phyloP scores from a whole-genome alignment of 371 early-diverging fungal species.

The Mucor plumbeus region DNA sequence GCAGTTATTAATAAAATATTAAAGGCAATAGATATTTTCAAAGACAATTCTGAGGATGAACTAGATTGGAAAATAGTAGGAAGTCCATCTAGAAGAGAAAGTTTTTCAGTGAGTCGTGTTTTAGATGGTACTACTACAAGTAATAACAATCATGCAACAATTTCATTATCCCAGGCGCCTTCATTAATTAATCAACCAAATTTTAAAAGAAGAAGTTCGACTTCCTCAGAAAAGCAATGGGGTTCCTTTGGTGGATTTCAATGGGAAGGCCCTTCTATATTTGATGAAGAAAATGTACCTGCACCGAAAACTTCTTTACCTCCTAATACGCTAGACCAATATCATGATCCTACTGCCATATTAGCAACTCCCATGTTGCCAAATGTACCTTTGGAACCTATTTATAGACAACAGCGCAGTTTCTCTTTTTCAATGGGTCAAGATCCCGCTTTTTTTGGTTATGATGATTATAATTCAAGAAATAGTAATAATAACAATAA shows the following conservation, averaged over 20 bases:
- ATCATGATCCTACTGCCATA: slow-evolving; percentile 16
- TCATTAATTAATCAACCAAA: neutral
- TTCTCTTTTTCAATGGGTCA: slow-evolving; percentile 58
- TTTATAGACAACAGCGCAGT: slow-evolving; percentile 55
- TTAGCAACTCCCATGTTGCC: slow-evolving; percentile 53
- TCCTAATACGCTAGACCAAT: slow-evolving; percentile 1
- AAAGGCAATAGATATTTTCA: slow-evolving; percentile 19
- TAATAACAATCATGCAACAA: slow-evolving; percentile 2
- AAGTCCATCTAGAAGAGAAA: slow-evolving; percentile 32
- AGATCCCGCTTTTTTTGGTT: slow-evolving; percentile 50
- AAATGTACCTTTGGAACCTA: slow-evolving; percentile 43
- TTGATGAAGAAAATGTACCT: slow-evolving; percentile 31
- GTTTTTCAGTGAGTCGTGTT: slow-evolving; percentile 16
- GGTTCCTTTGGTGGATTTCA: slow-evolving; percentile 54
- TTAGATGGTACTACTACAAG: slow-evolving; percentile 1
- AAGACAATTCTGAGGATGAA: neutral
- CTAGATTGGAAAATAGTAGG: slow-evolving; percentile 32
- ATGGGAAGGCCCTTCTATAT: slow-evolving; percentile 49
- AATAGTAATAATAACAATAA: slow-evolving; percentile 19
- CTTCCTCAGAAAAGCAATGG: slow-evolving; percentile 31
- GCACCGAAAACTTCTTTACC: neutral
- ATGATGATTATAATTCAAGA: slow-evolving; percentile 32
- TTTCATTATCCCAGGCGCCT: neutral
- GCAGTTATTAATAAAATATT: neutral
- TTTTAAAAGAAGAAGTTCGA: slow-evolving; percentile 2